Evolutionary conservation across 495 filamentous ascomycete genomes (phyloP).

Genomic region (Aspergillus heteromorphus): DNA sequence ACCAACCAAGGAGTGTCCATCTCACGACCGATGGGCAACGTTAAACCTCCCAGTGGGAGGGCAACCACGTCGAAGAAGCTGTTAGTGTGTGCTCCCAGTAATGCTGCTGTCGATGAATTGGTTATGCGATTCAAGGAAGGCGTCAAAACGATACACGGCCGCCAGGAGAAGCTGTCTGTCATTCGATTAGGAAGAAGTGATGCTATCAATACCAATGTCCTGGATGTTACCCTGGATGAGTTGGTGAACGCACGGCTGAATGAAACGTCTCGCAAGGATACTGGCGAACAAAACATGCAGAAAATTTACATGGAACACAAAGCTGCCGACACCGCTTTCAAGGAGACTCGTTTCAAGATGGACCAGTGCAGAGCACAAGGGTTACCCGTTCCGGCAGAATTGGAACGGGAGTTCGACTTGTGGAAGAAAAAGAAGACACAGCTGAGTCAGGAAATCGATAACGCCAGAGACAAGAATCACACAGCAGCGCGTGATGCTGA

Average conservation of each 20-base stretch:
- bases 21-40: constrained; percentile 37
- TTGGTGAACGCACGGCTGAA: constrained; percentile 71
- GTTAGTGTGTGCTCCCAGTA: constrained; percentile 92
- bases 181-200: constrained; percentile 89
- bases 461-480: constrained; percentile 75
- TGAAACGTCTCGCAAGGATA: constrained; percentile 32
- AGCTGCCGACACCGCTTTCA: constrained; percentile 63
- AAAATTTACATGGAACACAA: constrained; percentile 80
- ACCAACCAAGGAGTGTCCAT: constrained; percentile 43
- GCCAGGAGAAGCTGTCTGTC: constrained; percentile 67
- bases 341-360: constrained; percentile 57
- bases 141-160: constrained; percentile 70
- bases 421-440: constrained; percentile 68
- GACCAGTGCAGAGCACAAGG: constrained; percentile 65
- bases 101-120: constrained; percentile 93
- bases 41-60: constrained; percentile 16
- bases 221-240: constrained; percentile 91
- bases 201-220: constrained; percentile 83
- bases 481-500: constrained; percentile 73
- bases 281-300: constrained; percentile 56
- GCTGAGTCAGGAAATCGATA: constrained; percentile 77
- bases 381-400: constrained; percentile 52
- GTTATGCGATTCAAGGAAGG: constrained; percentile 90
- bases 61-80: constrained; percentile 68
- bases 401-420: constrained; percentile 71